Evolutionary conservation across 2,329 filamentous ascomycete species (phyloP), one percentile per base, ranked within the genome.

Genomic region (Beauveria australis): DNA sequence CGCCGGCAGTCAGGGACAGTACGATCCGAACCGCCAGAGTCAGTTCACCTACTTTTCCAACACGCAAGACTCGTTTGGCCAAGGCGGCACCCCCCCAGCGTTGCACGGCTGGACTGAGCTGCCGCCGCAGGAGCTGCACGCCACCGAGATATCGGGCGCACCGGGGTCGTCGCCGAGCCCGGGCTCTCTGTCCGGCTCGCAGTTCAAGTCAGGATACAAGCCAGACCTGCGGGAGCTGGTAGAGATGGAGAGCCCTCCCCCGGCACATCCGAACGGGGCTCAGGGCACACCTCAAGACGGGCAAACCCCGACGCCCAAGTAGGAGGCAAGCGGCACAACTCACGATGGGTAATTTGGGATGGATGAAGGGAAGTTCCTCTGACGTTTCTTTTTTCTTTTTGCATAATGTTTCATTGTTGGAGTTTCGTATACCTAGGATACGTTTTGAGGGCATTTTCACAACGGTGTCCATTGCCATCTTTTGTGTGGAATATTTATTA

Each of bases 41-140:
- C 57, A 60, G 49, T 53, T 53, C 10, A 53, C 57, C 9, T 57
- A 53, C 49, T 47, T 43, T 8, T 24, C 28, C 18, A n/a, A 37
- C 30, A 28, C 48, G 8, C 26, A 30, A 4, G 40, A 53, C 14
- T 59, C 57, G 37, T 41, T 53, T 19, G 28, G 18, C n/a, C 12
- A n/a, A 8, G 14, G 41, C 40, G 24, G 26, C 57, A 53, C 40
- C 49, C 22, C 56, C 18, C 30, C 44, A 6, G 19, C 57, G 19
- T 41, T 49, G n/a, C 57, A 14, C 22, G 49, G 40, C 28, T 60
- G 57, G 57, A 19, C 26, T 28, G 57, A 53, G 49, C 26, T 53
- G 16, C 26, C 41, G 57, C 49, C 49, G 30, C 57, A 60, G 49
- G 57, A 60, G 49, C 28, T 60, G 41, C 41, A 60, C 41, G 49